Conservation (phyloP, 345 rosid species). For the Carallia pectinifolia region DNA sequence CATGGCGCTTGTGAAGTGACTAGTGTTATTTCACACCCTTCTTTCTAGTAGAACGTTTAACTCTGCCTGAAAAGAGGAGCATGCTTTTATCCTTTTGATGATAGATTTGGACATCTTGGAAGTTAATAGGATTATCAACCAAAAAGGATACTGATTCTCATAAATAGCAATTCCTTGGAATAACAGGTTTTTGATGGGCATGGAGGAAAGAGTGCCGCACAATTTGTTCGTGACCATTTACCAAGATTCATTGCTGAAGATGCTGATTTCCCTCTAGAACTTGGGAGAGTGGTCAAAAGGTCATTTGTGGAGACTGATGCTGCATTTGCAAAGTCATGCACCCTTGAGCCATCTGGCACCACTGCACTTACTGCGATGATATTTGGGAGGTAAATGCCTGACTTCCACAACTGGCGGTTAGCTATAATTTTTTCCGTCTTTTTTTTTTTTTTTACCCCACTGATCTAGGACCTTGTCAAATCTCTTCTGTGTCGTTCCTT, state of each 20-base stretch:
- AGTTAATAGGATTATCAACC: too few species aligned
- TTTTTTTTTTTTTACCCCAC: background rate
- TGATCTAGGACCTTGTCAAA: background rate
- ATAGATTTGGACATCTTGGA: too few species aligned
- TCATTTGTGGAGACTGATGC: conserved; percentile 76
- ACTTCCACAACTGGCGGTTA: background rate
- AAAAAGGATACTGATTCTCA: background rate
- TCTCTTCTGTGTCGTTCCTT: background rate
- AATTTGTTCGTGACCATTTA: conserved; percentile 71
- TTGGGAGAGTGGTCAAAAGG: conserved; percentile 61
- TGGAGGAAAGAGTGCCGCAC: conserved; percentile 72
- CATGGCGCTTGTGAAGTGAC: too few species aligned
- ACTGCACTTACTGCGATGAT: conserved; percentile 85
- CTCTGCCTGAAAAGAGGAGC: too few species aligned
- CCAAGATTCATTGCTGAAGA: conserved; percentile 78
- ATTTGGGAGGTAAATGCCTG: conserved; percentile 57
- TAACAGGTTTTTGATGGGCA: conserved; percentile 87
- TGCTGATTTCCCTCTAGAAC: conserved; percentile 64
- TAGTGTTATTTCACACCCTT: too few species aligned
- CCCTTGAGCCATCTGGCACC: conserved; percentile 71
- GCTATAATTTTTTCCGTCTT: background rate
- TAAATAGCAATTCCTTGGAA: conserved; percentile 2
- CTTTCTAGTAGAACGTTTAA: too few species aligned
- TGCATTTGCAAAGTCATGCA: conserved; percentile 58
- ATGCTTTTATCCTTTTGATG: too few species aligned